Percentiles rank a stretch among this genome's conserved stretches.
phyloP scores from a whole-genome alignment of 106 monocot species.

The Posidonia australis region DNA sequence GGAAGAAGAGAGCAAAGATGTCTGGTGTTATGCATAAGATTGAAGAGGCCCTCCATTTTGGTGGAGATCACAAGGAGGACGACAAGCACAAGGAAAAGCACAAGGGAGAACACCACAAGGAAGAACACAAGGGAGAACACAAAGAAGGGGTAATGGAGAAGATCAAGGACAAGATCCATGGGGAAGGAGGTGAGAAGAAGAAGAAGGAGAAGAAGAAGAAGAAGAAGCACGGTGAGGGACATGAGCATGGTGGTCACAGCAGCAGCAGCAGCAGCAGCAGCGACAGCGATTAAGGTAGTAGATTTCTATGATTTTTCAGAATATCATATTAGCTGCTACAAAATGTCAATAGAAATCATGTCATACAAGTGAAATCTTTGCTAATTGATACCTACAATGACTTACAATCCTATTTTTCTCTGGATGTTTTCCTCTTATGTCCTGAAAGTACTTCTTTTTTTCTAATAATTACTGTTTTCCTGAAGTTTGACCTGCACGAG shows the following conservation, averaged over 20 bases:
- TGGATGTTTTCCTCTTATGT: no score
- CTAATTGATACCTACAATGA: no score
- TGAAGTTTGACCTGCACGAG: no score
- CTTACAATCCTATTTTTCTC: no score
- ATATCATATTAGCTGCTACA: not conserved
- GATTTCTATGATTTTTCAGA: not conserved
- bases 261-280: slow-evolving; percentile 14
- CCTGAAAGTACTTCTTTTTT: no score
- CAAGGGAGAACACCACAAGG: not conserved
- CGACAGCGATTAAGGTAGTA: slow-evolving; percentile 9
- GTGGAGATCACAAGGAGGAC: slow-evolving; percentile 2
- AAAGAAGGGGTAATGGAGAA: slow-evolving; percentile 7
- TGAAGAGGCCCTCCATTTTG: slow-evolving; percentile 10
- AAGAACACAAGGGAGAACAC: slow-evolving; percentile 3
- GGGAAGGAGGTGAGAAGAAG: slow-evolving; percentile 9
- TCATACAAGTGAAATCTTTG: no score
- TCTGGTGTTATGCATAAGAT: slow-evolving; percentile 7
- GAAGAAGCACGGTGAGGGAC: slow-evolving; percentile 6
- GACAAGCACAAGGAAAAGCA: not conserved
- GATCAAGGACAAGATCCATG: slow-evolving; percentile 10
- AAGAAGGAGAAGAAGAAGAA: slow-evolving; percentile 23
- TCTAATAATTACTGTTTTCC: no score
- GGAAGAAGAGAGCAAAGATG: not conserved
- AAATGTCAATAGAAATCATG: no score
- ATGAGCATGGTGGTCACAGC: not conserved